Base-by-base conservation (phyloP, 768 basidiomycete species). In the Pulveroboletus sp. region DNA sequence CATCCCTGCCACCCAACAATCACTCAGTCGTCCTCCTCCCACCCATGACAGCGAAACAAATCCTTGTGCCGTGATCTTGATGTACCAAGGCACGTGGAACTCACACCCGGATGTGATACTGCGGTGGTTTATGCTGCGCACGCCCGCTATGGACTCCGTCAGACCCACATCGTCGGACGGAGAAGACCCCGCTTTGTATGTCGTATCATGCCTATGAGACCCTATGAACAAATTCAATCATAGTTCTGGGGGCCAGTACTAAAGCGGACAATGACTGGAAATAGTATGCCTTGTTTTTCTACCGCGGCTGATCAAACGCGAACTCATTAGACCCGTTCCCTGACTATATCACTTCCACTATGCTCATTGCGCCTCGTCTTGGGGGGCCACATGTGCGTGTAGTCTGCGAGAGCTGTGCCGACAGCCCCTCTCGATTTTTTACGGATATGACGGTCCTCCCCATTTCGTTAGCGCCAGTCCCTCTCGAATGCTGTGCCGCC, bases 221-320 rank as follows among this genome's bases (percentile, higher is more conserved):
- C 47, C 37, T 36, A 39, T 56, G 49, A 53, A 61, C 55, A 45
- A 45, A 46, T 51, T n/a, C 21, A 37, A 51, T 45, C 24, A 36
- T 53, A 35, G 21, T 26, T 43, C 31, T 17, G 2, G 33, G 39
- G 17, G 41, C 33, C 44, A 40, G 35, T 39, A 32, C 7, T n/a
- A 54, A 57, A 53, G 39, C 18, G 40, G 49, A 11, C 14, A 0
- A 39, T 41, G 41, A 54, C 64, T 54, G 5, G 28, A 62, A 60
- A 62, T 54, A 53, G 64, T 53, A 53, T 55, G 51, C 15, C 51
- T 63, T 57, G 49, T 67, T 36, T 48, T 43, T 38, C 21, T 46
- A 55, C 56, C 48, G 50, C 61, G 49, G 26, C 15, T 30, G 7
- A 15, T 24, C 37, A 41, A 13, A 37, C 33, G 6, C 17, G 10